Evolutionary conservation across 352 stramenopile genomes (phyloP).

Genomic region (Bremia lactucae): DNA sequence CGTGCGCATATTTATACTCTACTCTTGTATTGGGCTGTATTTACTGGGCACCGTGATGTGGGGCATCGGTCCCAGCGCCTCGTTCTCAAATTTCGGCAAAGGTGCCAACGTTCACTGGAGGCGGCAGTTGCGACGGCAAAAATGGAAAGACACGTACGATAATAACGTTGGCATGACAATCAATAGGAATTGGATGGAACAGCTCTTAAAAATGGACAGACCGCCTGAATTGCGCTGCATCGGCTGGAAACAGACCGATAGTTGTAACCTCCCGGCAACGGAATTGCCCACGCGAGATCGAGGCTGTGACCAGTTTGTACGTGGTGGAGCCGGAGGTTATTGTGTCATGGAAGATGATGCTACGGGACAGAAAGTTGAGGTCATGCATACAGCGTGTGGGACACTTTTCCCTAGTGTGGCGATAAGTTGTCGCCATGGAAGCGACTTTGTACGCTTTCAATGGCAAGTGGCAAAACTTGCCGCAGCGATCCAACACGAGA

Average conservation of each 20-base stretch:
- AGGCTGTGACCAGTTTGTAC: constrained; percentile 30
- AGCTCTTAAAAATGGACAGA: constrained; percentile 7
- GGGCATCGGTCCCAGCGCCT: constrained; percentile 7
- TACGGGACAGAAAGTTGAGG: constrained; percentile 22
- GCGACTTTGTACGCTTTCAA: constrained; percentile 33
- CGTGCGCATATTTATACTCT: constrained; percentile 13
- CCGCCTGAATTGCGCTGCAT: constrained; percentile 26
- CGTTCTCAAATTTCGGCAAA: constrained; percentile 1
- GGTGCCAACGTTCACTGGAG: no score
- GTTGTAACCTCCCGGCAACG: constrained; percentile 20
- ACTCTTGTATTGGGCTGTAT: constrained; percentile 20
- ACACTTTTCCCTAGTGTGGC: constrained; percentile 25
- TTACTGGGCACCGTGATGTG: constrained; percentile 19
- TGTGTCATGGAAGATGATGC: constrained; percentile 32
- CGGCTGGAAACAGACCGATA: constrained; percentile 40
- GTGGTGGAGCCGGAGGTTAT: constrained; percentile 24
- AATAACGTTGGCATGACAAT: not conserved
- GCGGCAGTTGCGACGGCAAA: no score
- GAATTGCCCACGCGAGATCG: constrained; percentile 23
- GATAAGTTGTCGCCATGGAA: constrained; percentile 32
- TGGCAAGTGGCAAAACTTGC: constrained; percentile 13
- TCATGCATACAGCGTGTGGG: constrained; percentile 27
- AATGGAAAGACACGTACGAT: no score
- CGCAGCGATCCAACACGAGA: constrained; percentile 7
- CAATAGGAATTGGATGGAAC: constrained; percentile 3